Conservation (phyloP, 1,284 basidiomycete species). For the Malassezia cuniculi region DNA sequence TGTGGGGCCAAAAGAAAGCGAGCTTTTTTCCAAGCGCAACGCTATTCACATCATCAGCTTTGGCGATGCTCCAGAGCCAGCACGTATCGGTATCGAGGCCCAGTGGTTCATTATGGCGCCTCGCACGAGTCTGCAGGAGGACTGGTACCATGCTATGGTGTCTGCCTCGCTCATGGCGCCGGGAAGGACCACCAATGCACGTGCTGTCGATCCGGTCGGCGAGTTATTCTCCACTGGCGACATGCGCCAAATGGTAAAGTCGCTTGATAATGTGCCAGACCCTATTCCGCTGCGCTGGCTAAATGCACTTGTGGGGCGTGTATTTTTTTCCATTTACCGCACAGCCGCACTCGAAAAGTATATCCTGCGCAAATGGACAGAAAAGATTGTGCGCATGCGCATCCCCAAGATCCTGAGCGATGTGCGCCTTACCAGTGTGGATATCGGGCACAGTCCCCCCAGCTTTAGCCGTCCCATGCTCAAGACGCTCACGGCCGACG, state of each 20-base stretch:
- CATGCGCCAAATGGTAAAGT: conserved; percentile 70
- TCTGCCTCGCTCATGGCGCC: conserved; percentile 48
- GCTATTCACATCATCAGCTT: conserved; percentile 34
- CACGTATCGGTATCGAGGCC: conserved; percentile 11
- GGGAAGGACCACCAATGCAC: too few relatives aligned
- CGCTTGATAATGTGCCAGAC: conserved; percentile 79
- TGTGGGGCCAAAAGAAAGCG: too few relatives aligned
- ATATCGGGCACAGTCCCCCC: conserved; percentile 66
- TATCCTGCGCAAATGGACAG: conserved; percentile 78
- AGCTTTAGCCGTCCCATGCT: conserved; percentile 72
- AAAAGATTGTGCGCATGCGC: conserved; percentile 80
- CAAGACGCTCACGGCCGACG: conserved; percentile 82
- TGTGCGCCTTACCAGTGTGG: conserved; percentile 73
- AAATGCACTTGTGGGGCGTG: conserved; percentile 77
- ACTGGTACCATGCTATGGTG: conserved; percentile 85
- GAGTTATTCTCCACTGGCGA: conserved; percentile 61
- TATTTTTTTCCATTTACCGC: conserved; percentile 82
- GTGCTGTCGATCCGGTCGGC: conserved; percentile 47
- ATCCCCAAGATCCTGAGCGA: conserved; percentile 73
- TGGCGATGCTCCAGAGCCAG: conserved; percentile 2
- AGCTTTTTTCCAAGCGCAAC: conserved; percentile 40
- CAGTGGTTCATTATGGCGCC: conserved; percentile 43
- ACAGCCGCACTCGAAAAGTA: conserved; percentile 66
- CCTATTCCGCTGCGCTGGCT: conserved; percentile 93
- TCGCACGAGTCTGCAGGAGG: conserved; percentile 51